A percentile compares a stretch with the other conserved stretches of the same genome.
These are phyloP conservation scores for Phytophthora nicotianae DNA, from an alignment of 352 stramenopile genomes.

Conservation along the genomic window DNA sequence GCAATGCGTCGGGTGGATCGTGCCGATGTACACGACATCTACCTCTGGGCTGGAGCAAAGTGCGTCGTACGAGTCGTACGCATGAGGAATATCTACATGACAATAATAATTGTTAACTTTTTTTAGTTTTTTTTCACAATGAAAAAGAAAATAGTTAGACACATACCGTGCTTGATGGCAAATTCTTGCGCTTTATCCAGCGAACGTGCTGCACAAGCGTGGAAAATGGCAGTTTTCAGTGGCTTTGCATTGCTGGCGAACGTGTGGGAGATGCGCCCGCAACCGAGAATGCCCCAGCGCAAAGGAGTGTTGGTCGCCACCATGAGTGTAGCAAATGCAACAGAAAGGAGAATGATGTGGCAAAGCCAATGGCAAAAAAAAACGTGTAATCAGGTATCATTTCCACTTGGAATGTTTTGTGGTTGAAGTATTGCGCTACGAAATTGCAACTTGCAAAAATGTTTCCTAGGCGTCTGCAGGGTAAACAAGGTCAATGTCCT, in stretches of 20 bases:
- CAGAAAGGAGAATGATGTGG: constrained; percentile 16
- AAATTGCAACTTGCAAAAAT: neutral
- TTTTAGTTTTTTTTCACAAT: neutral
- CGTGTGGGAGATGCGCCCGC: constrained; percentile 65
- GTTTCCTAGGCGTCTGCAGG: constrained; percentile 24
- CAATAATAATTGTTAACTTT: neutral
- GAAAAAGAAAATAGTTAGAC: neutral
- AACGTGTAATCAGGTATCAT: neutral
- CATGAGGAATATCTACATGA: constrained; percentile 35
- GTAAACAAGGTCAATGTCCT: constrained; percentile 57
- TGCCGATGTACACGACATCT: constrained; percentile 91
- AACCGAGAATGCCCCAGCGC: constrained; percentile 69
- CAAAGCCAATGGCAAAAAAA: neutral
- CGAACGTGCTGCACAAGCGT: constrained; percentile 56
- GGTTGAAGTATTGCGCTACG: constrained; percentile 14
- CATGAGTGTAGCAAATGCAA: constrained; percentile 1
- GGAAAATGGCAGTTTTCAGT: constrained; percentile 20
- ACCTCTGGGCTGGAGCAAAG: constrained; percentile 73
- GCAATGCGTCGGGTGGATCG: constrained; percentile 81
- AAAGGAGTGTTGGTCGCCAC: constrained; percentile 27
- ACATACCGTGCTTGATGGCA: constrained; percentile 45
- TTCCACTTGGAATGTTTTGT: constrained; percentile 1
- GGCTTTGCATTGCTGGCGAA: constrained; percentile 53
- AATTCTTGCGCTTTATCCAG: constrained; percentile 51
- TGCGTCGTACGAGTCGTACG: constrained; percentile 84